Evolutionary conservation across 2,329 filamentous ascomycete species (phyloP), one percentile per base, ranked within the genome.

Genomic region (Chrysosporium queenslandicum): DNA sequence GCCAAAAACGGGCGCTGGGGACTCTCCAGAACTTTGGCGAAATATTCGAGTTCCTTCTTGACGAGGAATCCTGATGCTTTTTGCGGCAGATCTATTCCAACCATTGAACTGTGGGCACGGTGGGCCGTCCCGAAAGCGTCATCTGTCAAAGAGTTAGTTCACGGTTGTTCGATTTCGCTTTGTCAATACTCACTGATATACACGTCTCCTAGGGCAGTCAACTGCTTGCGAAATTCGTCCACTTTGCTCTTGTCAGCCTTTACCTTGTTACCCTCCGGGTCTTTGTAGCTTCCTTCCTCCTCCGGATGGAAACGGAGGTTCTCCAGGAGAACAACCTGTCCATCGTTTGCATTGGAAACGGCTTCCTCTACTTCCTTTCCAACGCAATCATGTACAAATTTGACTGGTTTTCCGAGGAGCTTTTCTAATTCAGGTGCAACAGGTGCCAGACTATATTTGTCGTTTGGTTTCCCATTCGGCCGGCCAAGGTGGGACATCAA

Each of bases 1-100:
- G 92, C 94, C 51, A 98, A 84, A 86, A 98, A 98, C 56, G 92
- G 92, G 53, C 91, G 84, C 76, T 94, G 79, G 57, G 92, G 92
- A 63, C 80, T 82, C 77, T 98, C 92, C 56, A 98, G 86, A 36
- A 89, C 92, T 77, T 96, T 82, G 59, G 92, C 92, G 69, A 98
- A 98, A 83, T 98, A 98, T 69, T 98, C 92, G 58, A 98, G 86
- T 75, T 98, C 92, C 80, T 97, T 98, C 86, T 98, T 98, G 79
- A 98, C 89, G 66, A 98, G 83, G 83, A 96, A 98, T 58, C 92
- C 92, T 53, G 91, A 87, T 8, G 92, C 92, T 79, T 95, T 96
- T 72, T 97, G 88, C 62, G 91, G 90, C 46, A 98, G 85, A 61
- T 96, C 83, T 59, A 96, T 80, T 66, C 92, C 92, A 64, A 98